Base-by-base conservation (phyloP, 257 asterid genomes). In the Linaria vulgaris region DNA sequence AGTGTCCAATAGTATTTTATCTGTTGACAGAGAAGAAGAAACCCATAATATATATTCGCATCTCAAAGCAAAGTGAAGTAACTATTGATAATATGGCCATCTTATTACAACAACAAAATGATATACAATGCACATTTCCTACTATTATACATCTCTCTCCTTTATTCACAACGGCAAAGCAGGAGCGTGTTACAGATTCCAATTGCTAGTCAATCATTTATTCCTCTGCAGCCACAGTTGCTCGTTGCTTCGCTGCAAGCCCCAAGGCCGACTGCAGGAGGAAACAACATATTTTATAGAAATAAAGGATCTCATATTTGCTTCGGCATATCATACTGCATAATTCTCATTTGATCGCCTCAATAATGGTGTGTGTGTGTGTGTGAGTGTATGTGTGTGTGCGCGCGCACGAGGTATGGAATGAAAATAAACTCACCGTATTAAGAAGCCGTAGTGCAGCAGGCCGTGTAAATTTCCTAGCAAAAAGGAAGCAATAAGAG, bases 391-490 rank as follows among this genome's bases (percentile, higher is more conserved):
- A n/a, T n/a, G n/a, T n/a, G n/a, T n/a, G n/a, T n/a, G n/a, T n/a
- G n/a, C n/a, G n/a, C n/a, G n/a, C n/a, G n/a, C n/a, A n/a, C n/a
- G n/a, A n/a, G n/a, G n/a, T 51, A 9, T 5, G 47, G 17, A 41
- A 59, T 16, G 25, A 69, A 15, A 44, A 71, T 63, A 47, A 56
- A 62, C 84, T 77, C 72, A 87, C 99, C 81, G 57, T 80, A 82
- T 85, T 89, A 70, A 92, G 87, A 56, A 89, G 97, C 51, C 90
- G 83, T 31, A 89, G 62, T 68, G 94, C 97, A 39, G 99, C 94
- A 56, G 97, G 94, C 59, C 97, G 81, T 0, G 96, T 83, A 67
- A 92, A 92, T 73, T 92, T 92, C 73, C 99, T 82, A 3, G 97
- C 95, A 6, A 92, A 89, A 44, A 89, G 96, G 83, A 92, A 92